Percentiles rank a stretch among this genome's conserved stretches.
Evolutionary conservation across 345 rosid genomes (phyloP).

Genomic region (Eucalyptus regnans): DNA sequence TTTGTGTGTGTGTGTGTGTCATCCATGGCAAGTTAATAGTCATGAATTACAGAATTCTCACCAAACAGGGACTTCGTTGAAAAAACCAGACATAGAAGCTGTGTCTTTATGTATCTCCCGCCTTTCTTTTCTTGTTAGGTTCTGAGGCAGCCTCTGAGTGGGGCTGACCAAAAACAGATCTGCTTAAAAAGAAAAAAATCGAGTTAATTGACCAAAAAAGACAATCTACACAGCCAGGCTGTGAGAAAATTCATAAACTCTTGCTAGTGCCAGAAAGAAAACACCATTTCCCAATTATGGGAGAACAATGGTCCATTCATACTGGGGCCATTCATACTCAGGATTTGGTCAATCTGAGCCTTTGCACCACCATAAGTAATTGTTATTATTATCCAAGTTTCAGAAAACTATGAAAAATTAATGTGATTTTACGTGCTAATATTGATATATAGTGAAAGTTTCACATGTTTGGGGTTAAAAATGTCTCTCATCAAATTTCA

Average conservation of each 20-base stretch:
- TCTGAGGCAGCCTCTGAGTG: conserved; percentile 44
- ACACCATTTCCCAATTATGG: background rate
- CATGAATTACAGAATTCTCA: background rate
- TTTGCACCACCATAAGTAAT: background rate
- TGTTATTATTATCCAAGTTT: background rate
- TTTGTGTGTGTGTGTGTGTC: background rate
- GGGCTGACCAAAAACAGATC: conserved; percentile 77
- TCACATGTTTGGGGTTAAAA: background rate
- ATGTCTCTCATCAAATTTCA: background rate
- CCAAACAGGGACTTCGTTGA: background rate
- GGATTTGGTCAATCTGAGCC: background rate
- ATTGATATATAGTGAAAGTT: background rate
- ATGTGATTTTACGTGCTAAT: background rate
- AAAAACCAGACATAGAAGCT: background rate
- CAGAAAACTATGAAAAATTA: background rate
- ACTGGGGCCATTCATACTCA: background rate
- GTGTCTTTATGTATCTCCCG: conserved; percentile 34
- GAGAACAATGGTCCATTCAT: background rate
- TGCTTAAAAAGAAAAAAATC: conserved; percentile 6
- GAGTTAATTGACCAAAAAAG: background rate
- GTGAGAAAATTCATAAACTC: background rate
- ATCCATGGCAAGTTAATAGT: background rate
- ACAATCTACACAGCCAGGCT: background rate
- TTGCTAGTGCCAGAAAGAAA: background rate
- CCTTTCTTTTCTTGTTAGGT: conserved; percentile 51